Percentiles rank a stretch among this genome's conserved stretches.
Evolutionary conservation across 2,329 filamentous ascomycete species (phyloP).

Genomic region (Ambrosiella beaveri): DNA sequence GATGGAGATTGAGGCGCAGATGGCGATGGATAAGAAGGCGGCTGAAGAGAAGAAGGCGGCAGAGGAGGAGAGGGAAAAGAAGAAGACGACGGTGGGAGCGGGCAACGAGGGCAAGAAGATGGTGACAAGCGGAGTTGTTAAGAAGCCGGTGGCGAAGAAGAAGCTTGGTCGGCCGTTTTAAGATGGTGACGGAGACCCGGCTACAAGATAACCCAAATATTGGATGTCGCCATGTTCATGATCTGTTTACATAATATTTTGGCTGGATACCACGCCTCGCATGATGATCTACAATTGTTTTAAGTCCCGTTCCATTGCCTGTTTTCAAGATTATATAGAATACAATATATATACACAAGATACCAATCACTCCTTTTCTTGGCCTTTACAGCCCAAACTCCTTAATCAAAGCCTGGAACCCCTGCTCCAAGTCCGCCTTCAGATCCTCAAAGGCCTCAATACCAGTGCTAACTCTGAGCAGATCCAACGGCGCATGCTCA

Average conservation of each 20-base stretch:
- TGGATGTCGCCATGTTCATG: neutral
- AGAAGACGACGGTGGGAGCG: slow-evolving; percentile 18
- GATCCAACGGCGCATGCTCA: slow-evolving; percentile 45
- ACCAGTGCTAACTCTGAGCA: slow-evolving; percentile 72
- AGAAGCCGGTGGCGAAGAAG: slow-evolving; percentile 24
- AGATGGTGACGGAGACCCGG: neutral
- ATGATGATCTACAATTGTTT: too few relatives aligned
- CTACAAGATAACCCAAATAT: neutral
- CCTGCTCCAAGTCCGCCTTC: slow-evolving; percentile 53
- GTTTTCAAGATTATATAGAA: too few relatives aligned
- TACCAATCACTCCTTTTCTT: neutral
- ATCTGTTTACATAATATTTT: too few relatives aligned
- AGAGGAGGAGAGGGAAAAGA: slow-evolving; percentile 34
- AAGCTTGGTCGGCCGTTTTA: slow-evolving; percentile 13
- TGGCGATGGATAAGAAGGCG: slow-evolving; percentile 65
- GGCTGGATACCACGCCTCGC: too few relatives aligned
- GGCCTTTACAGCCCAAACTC: neutral
- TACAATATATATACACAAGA: too few relatives aligned
- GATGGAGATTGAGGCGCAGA: slow-evolving; percentile 85
- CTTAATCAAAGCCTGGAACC: slow-evolving; percentile 25
- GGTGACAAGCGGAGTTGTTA: slow-evolving; percentile 43
- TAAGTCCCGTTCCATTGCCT: too few relatives aligned
- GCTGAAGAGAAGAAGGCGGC: slow-evolving; percentile 39
- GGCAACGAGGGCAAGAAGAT: slow-evolving; percentile 34
- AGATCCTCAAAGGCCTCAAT: slow-evolving; percentile 79